These are phyloP conservation scores for Microbotryum violaceum DNA, from an alignment of 1,284 basidiomycete species.

Conservation along the genomic window DNA sequence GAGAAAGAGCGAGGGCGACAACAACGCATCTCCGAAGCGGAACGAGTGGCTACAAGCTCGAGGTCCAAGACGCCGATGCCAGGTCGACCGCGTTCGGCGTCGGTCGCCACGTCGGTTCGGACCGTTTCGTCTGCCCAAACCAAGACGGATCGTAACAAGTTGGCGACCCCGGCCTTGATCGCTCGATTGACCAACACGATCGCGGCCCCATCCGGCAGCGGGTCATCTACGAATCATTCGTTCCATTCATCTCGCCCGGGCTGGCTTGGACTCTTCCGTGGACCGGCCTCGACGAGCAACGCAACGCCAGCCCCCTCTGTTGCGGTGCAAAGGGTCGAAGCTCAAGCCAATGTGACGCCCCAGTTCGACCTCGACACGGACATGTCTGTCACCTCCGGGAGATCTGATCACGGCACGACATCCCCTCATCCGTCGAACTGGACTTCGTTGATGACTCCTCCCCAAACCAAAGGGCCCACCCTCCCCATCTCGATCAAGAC, in stretches of 20 bases:
- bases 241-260: constrained; percentile 2
- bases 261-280: constrained; percentile 25
- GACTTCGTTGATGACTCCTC: background rate
- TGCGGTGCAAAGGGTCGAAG: constrained; percentile 25
- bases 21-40: background rate
- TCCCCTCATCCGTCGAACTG: background rate
- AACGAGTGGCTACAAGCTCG: background rate
- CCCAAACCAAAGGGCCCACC: background rate
- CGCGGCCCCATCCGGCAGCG: background rate
- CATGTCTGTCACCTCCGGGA: background rate
- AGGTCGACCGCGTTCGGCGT: background rate
- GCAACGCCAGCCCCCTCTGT: constrained; percentile 13
- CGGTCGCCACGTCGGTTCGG: constrained; percentile 9
- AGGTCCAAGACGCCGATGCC: constrained; percentile 9
- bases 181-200: constrained; percentile 17
- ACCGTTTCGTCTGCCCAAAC: constrained; percentile 2
- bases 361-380: constrained; percentile 12
- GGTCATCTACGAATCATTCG: background rate
- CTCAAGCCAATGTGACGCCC: constrained; percentile 12
- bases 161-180: constrained; percentile 26
- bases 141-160: constrained; percentile 2
- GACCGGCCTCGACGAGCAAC: background rate
- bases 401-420: background rate
- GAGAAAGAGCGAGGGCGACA: background rate
- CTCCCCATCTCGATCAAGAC: constrained; percentile 27